Percentiles rank a stretch among this genome's conserved stretches.
Conservation (phyloP, 2,329 filamentous ascomycete genomes). For the Colletotrichum siamense region DNA sequence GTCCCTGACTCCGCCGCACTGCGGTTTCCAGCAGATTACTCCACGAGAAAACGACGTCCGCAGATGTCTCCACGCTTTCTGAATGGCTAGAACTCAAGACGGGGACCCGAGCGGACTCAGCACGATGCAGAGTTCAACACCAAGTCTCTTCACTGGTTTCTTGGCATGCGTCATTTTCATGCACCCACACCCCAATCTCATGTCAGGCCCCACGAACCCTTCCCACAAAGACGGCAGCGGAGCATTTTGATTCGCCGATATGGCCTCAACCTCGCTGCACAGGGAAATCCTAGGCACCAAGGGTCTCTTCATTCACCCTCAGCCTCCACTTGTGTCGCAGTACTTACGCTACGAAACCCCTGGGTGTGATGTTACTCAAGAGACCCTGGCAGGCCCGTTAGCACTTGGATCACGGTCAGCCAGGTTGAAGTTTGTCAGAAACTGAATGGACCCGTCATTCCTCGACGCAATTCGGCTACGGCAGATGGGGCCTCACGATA, state of each 20-base stretch:
- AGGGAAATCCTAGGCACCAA: constrained; percentile 10
- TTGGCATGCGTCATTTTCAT: constrained; percentile 18
- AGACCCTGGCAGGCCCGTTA: not conserved
- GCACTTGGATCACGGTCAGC: not conserved
- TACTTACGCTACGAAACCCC: not conserved
- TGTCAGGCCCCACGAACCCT: constrained; percentile 10
- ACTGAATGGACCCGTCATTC: constrained; percentile 8
- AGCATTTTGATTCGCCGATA: not conserved
- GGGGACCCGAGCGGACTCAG: not conserved
- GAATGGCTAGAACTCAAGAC: not conserved
- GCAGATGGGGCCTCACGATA: not conserved
- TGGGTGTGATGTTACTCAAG: not conserved
- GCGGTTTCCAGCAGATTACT: not conserved
- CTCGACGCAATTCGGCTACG: not conserved
- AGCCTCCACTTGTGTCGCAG: not conserved
- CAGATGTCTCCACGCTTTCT: not conserved
- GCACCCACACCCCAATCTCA: not conserved
- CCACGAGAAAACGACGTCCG: not conserved
- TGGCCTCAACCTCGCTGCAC: not conserved
- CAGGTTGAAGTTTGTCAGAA: constrained; percentile 3
- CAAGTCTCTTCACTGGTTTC: not conserved
- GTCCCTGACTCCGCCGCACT: not conserved
- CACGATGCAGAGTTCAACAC: not conserved
- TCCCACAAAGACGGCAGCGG: not conserved
- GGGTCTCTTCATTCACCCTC: constrained; percentile 4